These are phyloP conservation scores for Chenopodium berlandieri DNA, from an alignment of 148 eudicot species.

Conservation along the genomic window DNA sequence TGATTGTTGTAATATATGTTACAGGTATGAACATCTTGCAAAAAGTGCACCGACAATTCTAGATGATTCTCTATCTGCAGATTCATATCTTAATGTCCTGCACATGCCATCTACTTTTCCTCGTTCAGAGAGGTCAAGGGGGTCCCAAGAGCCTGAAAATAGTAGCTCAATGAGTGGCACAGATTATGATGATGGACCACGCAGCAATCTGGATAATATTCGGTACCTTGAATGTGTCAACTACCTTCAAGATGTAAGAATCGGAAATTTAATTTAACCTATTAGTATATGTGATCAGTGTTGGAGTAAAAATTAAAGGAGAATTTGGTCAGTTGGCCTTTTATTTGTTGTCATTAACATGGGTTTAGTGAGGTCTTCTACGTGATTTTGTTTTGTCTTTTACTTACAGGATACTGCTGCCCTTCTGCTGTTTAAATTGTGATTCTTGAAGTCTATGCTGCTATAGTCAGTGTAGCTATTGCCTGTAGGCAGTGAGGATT, in stretches of 20 bases:
- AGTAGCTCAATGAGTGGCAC: conserved; percentile 43
- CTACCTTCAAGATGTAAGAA: conserved; percentile 86
- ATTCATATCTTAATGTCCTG: conserved; percentile 93
- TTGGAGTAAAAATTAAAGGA: neutral
- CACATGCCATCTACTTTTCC: conserved; percentile 97
- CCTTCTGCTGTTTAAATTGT: neutral
- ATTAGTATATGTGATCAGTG: neutral
- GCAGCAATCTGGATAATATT: conserved; percentile 80
- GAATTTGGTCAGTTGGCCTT: neutral
- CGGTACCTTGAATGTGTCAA: conserved; percentile 88
- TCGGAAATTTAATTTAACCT: neutral
- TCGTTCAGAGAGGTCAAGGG: conserved; percentile 86
- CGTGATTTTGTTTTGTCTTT: neutral
- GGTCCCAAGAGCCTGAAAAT: conserved; percentile 56
- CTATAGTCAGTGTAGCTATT: neutral
- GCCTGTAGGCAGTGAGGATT: neutral
- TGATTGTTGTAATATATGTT: conserved; percentile 23
- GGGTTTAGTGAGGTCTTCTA: neutral
- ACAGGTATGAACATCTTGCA: conserved; percentile 96
- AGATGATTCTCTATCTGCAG: conserved; percentile 98
- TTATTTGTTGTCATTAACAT: neutral
- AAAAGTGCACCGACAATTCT: conserved; percentile 94
- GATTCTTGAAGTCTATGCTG: neutral
- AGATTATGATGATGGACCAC: conserved; percentile 80
- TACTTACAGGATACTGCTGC: neutral